Base-by-base conservation (phyloP, 2,329 filamentous ascomycete species). In the Talaromyces amestolkiae region DNA sequence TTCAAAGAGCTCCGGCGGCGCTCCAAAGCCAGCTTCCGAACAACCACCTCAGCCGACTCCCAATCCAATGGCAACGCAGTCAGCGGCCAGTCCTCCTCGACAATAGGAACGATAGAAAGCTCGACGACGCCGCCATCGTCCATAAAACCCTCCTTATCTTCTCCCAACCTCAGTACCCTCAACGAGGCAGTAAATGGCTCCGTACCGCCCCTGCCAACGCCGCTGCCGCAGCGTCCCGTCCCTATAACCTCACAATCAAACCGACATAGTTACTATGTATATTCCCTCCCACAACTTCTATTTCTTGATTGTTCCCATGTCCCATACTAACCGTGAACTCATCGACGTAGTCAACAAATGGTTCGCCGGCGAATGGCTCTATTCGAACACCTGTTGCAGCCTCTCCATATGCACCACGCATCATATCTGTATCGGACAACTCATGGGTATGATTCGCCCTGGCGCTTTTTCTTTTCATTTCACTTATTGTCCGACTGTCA, bases 361-460 rank as follows among this genome's bases (percentile, higher is more conserved):
- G 71, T 4, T 72, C 72, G 6, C 75, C 75, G 1, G 69, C 75
- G 54, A 78, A 76, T 71, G 72, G 74, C 51, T 69, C 77, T 60
- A 86, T 66, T 33, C 64, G 84, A 73, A 82, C 79, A 64, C 84
- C 81, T 68, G 79, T 86, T 68, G 86, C 89, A 8, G 85, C 88
- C 19, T 97, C 93, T 63, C 87, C 89, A 51, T 94, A 91, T 78
- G 91, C 92, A 35, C 93, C 94, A 27, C 87, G 87, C 71, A 86
- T 97, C 45, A 81, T 89, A 51, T 97, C 93, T 39, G 83, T 97
- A 45, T 83, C 87, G 10, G 92, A 97, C 69, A 91, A 90, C 70
- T 89, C 91, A 66, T 96, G 92, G 91, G 93, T 96, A 85, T 72
- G 88, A 82, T 39, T 19, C 19, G 31, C 7, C 31, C 19, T 33